Conservation (phyloP, 2,329 filamentous ascomycete species). For the Phialemoniopsis sp. region DNA sequence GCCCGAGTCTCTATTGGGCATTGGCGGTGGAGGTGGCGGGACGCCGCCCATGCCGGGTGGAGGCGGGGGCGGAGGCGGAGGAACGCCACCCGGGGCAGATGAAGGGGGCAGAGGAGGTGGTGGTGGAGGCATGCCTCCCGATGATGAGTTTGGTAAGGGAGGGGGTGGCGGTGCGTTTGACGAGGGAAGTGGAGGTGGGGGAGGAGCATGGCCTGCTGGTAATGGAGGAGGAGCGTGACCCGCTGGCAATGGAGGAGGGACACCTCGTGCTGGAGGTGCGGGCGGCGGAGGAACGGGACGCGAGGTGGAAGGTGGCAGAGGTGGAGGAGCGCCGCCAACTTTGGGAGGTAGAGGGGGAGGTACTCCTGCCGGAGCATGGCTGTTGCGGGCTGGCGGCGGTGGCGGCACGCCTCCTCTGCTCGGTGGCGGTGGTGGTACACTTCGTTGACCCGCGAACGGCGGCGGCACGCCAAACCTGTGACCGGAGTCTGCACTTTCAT, state of each 20-base stretch:
- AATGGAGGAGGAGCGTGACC: constrained; percentile 21
- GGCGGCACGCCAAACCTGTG: constrained; percentile 75
- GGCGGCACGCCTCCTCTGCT: constrained; percentile 69
- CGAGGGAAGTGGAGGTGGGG: constrained; percentile 26
- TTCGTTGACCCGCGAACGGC: constrained; percentile 66
- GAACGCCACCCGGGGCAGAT: constrained; percentile 23
- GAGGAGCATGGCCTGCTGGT: constrained; percentile 18
- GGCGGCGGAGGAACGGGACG: constrained; percentile 51
- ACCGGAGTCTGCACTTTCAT: constrained; percentile 56
- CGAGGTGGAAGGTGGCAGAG: constrained; percentile 45
- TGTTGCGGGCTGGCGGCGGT: constrained; percentile 53
- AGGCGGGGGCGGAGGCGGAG: constrained; percentile 28
- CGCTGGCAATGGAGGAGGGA: constrained; percentile 18
- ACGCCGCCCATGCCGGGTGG: constrained; percentile 24
- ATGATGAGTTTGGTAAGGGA: too few species aligned
- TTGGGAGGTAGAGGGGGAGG: constrained; percentile 45
- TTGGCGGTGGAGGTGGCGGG: constrained; percentile 46
- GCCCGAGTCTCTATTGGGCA: constrained; percentile 54
- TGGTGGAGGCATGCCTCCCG: constrained; percentile 28
- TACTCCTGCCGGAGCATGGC: constrained; percentile 20
- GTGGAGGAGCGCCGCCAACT: constrained; percentile 35
- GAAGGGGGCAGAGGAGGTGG: constrained; percentile 41
- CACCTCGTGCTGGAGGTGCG: constrained; percentile 23
- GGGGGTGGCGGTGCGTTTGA: constrained; percentile 3
- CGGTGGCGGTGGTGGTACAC: constrained; percentile 71